These are phyloP conservation scores for Aspergillus sp. DNA, from an alignment of 2,329 filamentous ascomycete genomes.

Conservation along the genomic window DNA sequence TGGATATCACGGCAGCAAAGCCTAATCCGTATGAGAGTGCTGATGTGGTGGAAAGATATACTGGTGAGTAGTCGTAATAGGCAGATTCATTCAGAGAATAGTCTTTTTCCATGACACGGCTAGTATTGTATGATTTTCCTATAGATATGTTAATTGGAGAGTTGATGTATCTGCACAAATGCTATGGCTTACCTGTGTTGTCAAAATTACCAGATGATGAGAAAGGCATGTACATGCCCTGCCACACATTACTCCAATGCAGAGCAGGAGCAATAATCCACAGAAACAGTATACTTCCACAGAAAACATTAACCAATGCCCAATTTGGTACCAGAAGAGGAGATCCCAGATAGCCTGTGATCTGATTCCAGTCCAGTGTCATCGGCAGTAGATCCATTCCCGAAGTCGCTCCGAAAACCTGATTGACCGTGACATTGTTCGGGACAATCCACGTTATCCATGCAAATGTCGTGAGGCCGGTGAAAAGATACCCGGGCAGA, in stretches of 20 bases:
- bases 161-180: too few species aligned
- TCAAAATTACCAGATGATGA: constrained; percentile 12
- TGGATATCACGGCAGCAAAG: constrained; percentile 61
- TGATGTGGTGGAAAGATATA: constrained; percentile 65
- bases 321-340: constrained; percentile 64
- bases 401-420: constrained; percentile 22
- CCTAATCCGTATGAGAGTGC: constrained; percentile 62
- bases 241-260: constrained; percentile 64
- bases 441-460: constrained; percentile 27
- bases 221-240: constrained; percentile 58
- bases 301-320: constrained; percentile 64
- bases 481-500: constrained; percentile 25
- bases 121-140: constrained; percentile 20
- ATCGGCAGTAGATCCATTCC: constrained; percentile 26
- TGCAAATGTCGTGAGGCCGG: constrained; percentile 23
- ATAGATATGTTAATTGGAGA: not conserved
- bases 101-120: constrained; percentile 18
- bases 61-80: constrained; percentile 24
- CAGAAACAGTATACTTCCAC: constrained; percentile 61
- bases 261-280: constrained; percentile 53
- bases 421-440: constrained; percentile 20
- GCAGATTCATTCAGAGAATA: constrained; percentile 23
- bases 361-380: constrained; percentile 40
- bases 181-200: constrained; percentile 5
- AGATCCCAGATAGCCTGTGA: constrained; percentile 52